Conservation (phyloP, 768 basidiomycete species). For the Sarcomyxa edulis region DNA sequence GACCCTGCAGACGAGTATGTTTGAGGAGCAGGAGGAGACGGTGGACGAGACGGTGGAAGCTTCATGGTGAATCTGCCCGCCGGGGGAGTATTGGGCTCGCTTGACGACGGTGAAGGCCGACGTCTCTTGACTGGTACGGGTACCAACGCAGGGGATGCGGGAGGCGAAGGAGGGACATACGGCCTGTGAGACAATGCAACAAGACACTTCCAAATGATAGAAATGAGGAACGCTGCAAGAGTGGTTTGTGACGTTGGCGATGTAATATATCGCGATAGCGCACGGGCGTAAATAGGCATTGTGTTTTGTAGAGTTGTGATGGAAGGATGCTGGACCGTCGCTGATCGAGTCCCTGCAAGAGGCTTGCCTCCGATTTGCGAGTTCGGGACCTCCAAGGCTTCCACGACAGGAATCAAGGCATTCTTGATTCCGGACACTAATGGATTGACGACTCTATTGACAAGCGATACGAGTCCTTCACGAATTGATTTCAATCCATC, state of each 20-base stretch:
- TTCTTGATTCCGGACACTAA: slow-evolving; percentile 55
- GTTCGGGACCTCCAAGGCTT: slow-evolving; percentile 50
- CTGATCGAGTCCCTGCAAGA: slow-evolving; percentile 22
- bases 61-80: slow-evolving; percentile 60
- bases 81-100: slow-evolving; percentile 55
- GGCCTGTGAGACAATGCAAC: slow-evolving; percentile 67
- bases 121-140: slow-evolving; percentile 35
- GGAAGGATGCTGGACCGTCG: slow-evolving; percentile 47
- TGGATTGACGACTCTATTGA: slow-evolving; percentile 63
- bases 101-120: slow-evolving; percentile 30
- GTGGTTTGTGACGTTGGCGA: slow-evolving; percentile 50
- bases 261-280: slow-evolving; percentile 50
- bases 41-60: slow-evolving; percentile 61
- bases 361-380: slow-evolving; percentile 22
- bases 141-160: slow-evolving; percentile 30
- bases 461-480: slow-evolving; percentile 64
- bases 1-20: slow-evolving; percentile 38
- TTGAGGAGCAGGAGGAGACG: slow-evolving; percentile 44
- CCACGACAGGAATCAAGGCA: slow-evolving; percentile 57
- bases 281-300: slow-evolving; percentile 59
- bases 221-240: slow-evolving; percentile 69
- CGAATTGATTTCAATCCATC: slow-evolving; percentile 67
- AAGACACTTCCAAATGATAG: slow-evolving; percentile 67
- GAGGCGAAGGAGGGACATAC: slow-evolving; percentile 29
- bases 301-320: slow-evolving; percentile 50